Base-by-base conservation (phyloP, 140 eudicot species). In the Stevia rebaudiana region DNA sequence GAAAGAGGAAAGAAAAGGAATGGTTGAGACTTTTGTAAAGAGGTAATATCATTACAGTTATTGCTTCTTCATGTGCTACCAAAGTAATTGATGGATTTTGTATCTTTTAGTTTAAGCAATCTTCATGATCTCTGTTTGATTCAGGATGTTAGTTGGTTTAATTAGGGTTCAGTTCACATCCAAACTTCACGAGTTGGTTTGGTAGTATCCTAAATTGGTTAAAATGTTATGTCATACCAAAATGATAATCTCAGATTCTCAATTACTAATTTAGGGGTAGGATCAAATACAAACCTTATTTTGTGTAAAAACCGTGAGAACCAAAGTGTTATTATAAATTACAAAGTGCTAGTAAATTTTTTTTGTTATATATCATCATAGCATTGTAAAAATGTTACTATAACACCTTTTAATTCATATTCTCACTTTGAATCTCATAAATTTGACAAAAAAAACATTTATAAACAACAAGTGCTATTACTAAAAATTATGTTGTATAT, bases 1-100 rank as follows among this genome's bases (percentile, higher is more conserved):
- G 0, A 92, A 92, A 82, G 89, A 81, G 70, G 96, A 92, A 83
- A 31, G 98, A 72, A 92, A 85, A 76, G 44, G 68, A 35, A 66
- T 92, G 95, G 83, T 79, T 6, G 95, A 82, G 78, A 72, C 86
- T 43, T 91, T 87, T 65, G 78, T 91, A 58, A 83, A 85, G 54
- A 84, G 83, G 98, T 91, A 55, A 54, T 54, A 0, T 54, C 5
- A 17, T 46, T 47, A 13, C 46, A 40, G 17, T 24, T 33, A 33
- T 58, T 35, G 62, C 18, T 53, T 53, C 36, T 24, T 2, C 5
- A 6, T 50, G 30, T 50, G 24, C 3, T 50, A 23, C 16, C 4
- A 13, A 28, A 28, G 33, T 28, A 28, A 28, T 28, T 28, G 33
- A 28, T 28, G 33, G 31, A 10, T 10, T 51, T 51, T 17, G 11